Conservation (phyloP, 768 basidiomycete species). For the Podaxis sp. region DNA sequence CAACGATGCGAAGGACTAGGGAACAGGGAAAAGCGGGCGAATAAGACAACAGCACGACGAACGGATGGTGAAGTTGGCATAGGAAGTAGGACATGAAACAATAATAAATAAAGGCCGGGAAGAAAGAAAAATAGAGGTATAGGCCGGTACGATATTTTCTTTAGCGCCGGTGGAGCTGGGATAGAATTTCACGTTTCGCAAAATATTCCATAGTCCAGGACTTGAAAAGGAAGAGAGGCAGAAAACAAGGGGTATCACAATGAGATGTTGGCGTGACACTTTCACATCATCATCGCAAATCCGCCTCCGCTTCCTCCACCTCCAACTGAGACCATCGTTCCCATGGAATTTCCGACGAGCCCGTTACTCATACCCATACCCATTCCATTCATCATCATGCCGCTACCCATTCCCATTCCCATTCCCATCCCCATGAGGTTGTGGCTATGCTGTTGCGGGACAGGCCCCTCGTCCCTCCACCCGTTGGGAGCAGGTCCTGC, state of each 20-base stretch:
- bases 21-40: background rate
- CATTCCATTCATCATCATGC: conserved; percentile 15
- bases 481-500: conserved; percentile 2
- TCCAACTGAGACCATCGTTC: conserved; percentile 17
- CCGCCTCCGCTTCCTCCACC: conserved; percentile 20
- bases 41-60: background rate
- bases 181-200: background rate
- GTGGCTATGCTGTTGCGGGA: conserved; percentile 1
- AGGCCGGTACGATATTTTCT: conserved; percentile 2
- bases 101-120: conserved; percentile 1
- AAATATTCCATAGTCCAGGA: conserved; percentile 2
- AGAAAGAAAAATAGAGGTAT: background rate
- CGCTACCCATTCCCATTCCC: conserved; percentile 4
- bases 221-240: background rate
- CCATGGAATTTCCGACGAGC: conserved; percentile 14
- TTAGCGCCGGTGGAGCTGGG: background rate
- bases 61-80: background rate
- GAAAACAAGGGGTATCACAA: conserved; percentile 9
- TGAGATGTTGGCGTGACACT: conserved; percentile 4
- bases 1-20: background rate
- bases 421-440: conserved; percentile 13
- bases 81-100: background rate
- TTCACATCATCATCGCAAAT: conserved; percentile 24
- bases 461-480: conserved; percentile 7
- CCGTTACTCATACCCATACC: conserved; percentile 16